Base-by-base conservation (phyloP, 441 rosid species). In the Biscutella laevigata region DNA sequence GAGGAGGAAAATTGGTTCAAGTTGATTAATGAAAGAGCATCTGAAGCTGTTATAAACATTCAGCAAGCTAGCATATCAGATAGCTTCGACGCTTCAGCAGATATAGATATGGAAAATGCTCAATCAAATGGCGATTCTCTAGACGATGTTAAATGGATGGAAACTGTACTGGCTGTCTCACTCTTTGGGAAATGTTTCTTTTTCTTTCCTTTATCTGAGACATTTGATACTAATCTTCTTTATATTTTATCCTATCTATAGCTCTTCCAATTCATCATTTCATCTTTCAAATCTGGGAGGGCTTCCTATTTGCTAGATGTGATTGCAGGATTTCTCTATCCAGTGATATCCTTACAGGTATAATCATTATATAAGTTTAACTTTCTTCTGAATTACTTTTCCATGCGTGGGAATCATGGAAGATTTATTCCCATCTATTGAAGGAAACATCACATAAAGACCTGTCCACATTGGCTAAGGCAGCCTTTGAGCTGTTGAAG, bases 71-170 rank as follows among this genome's bases (percentile, higher is more conserved):
- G 76, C 65, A 77, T 66, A 53, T 77, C 82, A 33, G 94, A 79
- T 64, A 70, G 64, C 66, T 36, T 72, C 69, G 96, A 82, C 55
- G 67, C 44, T 47, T 72, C 74, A 42, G 29, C 73, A 41, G 72
- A 71, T 58, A 66, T 59, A 22, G 64, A 61, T 62, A 53, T 70
- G 62, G 78, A 71, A 65, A 79, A 74, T 73, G 87, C 74, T 59
- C 61, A 36, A 52, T 61, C 74, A 56, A 74, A 77, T 66, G 78
- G 83, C 3, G 87, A 77, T 71, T 71, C 78, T 32, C 86, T 69
- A 50, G 88, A 84, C 57, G 95, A 94, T 66, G 83, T 84, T 66
- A 88, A 86, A 77, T 94, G 99, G 99, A 94, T 94, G 96, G 99
- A 94, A 66, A 81, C 97, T 88, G 99, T 94, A 88, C 49, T 59